Base-by-base conservation (phyloP, 2,329 filamentous ascomycete genomes). In the Daldinia eschscholtzii region DNA sequence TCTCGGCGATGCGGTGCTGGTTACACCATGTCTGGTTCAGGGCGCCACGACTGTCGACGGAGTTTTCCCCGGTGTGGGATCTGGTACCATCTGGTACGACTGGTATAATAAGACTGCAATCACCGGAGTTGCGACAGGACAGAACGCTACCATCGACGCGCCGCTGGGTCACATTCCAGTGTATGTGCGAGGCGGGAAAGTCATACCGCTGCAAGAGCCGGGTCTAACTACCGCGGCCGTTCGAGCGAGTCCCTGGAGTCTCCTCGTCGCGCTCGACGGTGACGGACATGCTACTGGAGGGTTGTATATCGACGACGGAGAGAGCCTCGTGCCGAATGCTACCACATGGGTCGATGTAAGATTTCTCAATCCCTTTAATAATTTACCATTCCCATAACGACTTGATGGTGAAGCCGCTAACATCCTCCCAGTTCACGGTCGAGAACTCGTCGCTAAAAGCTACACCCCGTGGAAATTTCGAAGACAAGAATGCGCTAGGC, bases 291-390 rank as follows among this genome's bases (percentile, higher is more conserved):
- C 92, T 0, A 80, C 74, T 1, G 92, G 92, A 0, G 78, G 81
- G 18, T 78, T 94, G 33, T 94, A 94, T 75, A 76, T 94, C 6
- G 92, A 94, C 73, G 92, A 95, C 72, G 92, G 92, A 1, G 90
- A 91, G 79, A 92, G 88, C 62, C 65, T 93, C 6, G 74, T 79
- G 37, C 90, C 87, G 0, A 81, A 85, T 12, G 81, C 83, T 0
- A 89, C 85, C 0, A 83, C 89, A 4, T 83, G 83, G 67, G 85
- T 93, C 26, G 75, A 82, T 63, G 82, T 83, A 65, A 74, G 80
- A 52, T 80, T 18, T 12, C 46, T 65, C 20, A 63, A 39, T 39
- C 18, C 10, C 6, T 55, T 23, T 61, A 26, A 13, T 52, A 1
- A n/a, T n/a, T n/a, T n/a, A 15, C 33, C 9, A 9, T 42, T 33